Evolutionary conservation across 2,329 filamentous ascomycete genomes (phyloP), one percentile per base, ranked within the genome.

Genomic region (Mycosphaerelloides madeirae): DNA sequence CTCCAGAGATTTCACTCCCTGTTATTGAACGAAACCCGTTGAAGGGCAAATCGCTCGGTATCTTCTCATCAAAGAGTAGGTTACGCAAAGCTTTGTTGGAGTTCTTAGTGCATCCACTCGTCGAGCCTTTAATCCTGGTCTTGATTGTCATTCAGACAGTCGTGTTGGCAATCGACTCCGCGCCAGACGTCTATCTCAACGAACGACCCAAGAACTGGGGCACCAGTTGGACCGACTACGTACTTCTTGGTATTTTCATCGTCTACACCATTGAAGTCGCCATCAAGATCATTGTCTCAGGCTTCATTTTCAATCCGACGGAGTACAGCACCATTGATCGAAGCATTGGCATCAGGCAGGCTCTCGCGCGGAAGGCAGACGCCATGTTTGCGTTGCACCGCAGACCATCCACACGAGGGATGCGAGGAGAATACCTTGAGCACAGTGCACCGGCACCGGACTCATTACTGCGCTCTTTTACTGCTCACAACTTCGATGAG

Each of bases 241-340:
- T 84, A 18, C 79, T 97, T 45, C 75, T 97, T 34, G 81, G 68
- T 2, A 79, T 98, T 5, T 98, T 98, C 65, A 73, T 85, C 46
- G 78, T 98, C 38, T 98, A 97, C 64, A 95, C 90, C 0, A 60
- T 94, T 16, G 94, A 98, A 66, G 77, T 94, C 29, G 71, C 84
- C 43, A 81, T 87, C 49, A 85, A 90, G 43, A 83, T 90, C 32
- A 84, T 98, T 48, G 94, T 98, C 1, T 98, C 93, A 0, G 94
- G 93, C 0, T 85, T 98, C 57, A 75, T 98, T 25, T 73, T 95
- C 54, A 98, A 98, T 62, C 86, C 93, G 1, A 73, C 81, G 7
- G 90, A 96, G 62, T 96, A 96, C 66, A 95, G 87, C 66, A 94
- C 89, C 4, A 85, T 94, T 50, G 86, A 94, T 65, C 80, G 87